These are phyloP conservation scores for Naganishia sp. DNA, from an alignment of 1,284 basidiomycete genomes.

Conservation along the genomic window DNA sequence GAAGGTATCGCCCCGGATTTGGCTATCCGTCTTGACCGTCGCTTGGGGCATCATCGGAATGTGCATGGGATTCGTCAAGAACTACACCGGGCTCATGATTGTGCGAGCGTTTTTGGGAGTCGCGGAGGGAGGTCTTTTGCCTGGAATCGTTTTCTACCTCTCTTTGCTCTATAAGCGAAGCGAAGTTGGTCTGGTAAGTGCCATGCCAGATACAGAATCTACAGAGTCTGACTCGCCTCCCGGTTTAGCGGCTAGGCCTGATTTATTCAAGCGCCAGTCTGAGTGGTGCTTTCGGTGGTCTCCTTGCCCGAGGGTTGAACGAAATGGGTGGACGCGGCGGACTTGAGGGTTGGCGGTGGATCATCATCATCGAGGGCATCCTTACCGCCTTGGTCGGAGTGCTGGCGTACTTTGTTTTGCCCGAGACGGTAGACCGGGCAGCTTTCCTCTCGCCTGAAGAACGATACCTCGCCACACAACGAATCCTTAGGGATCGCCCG, in stretches of 20 bases:
- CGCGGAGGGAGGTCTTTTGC: slow-evolving; percentile 42
- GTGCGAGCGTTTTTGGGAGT: slow-evolving; percentile 36
- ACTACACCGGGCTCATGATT: slow-evolving; percentile 30
- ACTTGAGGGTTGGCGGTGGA: slow-evolving; percentile 37
- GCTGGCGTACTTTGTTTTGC: slow-evolving; percentile 34
- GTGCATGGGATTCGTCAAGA: slow-evolving; percentile 37
- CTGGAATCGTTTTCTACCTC: slow-evolving; percentile 43
- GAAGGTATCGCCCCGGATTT: slow-evolving; percentile 42
- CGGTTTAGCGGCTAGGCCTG: slow-evolving; percentile 34
- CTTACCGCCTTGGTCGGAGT: slow-evolving; percentile 34
- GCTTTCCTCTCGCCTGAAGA: slow-evolving; percentile 34
- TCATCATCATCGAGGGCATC: slow-evolving; percentile 38
- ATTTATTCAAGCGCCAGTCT: slow-evolving; percentile 35
- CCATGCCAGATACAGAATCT: background rate
- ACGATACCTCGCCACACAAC: slow-evolving; percentile 26
- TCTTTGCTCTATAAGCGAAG: slow-evolving; percentile 40
- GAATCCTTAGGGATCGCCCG: slow-evolving; percentile 37
- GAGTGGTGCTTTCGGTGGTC: slow-evolving; percentile 37
- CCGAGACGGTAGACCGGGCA: slow-evolving; percentile 33
- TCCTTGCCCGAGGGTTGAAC: slow-evolving; percentile 40
- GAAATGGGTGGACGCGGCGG: slow-evolving; percentile 37
- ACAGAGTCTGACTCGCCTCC: background rate
- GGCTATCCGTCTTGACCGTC: slow-evolving; percentile 39
- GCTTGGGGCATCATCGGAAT: slow-evolving; percentile 42
- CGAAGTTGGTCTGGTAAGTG: slow-evolving; percentile 37